phyloP scores from a whole-genome alignment of 345 rosid genomes.

The Ceriops tagal region DNA sequence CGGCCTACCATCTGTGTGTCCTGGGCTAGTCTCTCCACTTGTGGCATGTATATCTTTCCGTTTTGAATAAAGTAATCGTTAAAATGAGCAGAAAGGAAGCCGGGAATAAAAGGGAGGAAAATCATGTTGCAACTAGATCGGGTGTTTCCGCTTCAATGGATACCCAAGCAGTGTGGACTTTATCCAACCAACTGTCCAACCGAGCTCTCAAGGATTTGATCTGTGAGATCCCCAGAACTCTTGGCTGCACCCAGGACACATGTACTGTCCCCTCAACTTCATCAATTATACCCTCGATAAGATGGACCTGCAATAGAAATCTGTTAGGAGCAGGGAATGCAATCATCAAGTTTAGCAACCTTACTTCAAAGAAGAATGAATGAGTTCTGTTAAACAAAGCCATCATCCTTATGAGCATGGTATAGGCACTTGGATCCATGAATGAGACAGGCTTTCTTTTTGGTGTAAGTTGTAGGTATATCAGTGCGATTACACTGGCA shows the following conservation, averaged over 20 bases:
- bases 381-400: no score
- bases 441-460: no score
- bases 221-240: constrained; percentile 94
- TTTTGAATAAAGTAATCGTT: constrained; percentile 10
- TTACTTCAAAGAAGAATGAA: no score
- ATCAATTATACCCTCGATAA: constrained; percentile 92
- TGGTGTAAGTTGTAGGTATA: no score
- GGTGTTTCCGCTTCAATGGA: constrained; percentile 99
- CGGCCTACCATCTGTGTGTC: not conserved
- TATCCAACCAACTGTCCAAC: constrained; percentile 74
- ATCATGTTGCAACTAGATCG: constrained; percentile 80
- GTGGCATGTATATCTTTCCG: not conserved
- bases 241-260: constrained; percentile 98
- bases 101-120: not conserved
- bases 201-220: constrained; percentile 83
- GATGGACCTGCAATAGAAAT: constrained; percentile 67
- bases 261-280: constrained; percentile 92
- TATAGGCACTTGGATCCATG: no score
- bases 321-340: not conserved
- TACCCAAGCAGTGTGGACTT: constrained; percentile 72
- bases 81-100: constrained; percentile 6
- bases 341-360: not conserved
- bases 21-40: not conserved
- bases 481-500: no score
- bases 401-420: no score